Conservation (phyloP, 495 filamentous ascomycete genomes). For the Neurospora discreta region DNA sequence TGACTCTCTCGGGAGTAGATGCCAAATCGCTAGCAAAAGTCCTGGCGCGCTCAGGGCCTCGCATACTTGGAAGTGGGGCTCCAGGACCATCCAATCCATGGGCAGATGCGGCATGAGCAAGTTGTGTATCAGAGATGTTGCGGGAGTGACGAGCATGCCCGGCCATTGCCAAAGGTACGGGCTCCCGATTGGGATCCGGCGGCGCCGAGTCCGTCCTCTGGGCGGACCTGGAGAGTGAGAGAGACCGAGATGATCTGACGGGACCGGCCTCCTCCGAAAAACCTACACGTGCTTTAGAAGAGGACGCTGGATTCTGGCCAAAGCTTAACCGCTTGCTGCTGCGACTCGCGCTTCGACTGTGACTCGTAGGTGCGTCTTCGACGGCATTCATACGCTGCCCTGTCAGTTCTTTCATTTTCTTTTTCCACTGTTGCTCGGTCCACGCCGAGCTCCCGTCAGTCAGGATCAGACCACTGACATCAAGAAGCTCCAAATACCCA, state of each 20-base stretch:
- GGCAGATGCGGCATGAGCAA: slow-evolving; percentile 2
- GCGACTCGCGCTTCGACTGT: slow-evolving; percentile 50
- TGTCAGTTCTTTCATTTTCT: slow-evolving; percentile 80
- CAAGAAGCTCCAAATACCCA: slow-evolving; percentile 80
- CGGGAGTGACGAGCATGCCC: slow-evolving; percentile 23
- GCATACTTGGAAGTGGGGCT: slow-evolving; percentile 9
- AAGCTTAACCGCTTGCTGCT: slow-evolving; percentile 60
- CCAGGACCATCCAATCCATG: slow-evolving; percentile 10
- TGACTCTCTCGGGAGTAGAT: slow-evolving; percentile 42
- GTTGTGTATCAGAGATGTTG: slow-evolving; percentile 27
- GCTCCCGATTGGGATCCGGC: slow-evolving; percentile 23
- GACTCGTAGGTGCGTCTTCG: slow-evolving; percentile 34
- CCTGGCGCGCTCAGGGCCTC: slow-evolving; percentile 20
- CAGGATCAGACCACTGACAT: slow-evolving; percentile 69
- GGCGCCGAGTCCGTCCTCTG: slow-evolving; percentile 35
- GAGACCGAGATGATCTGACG: slow-evolving; percentile 44
- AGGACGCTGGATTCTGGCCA: slow-evolving; percentile 21
- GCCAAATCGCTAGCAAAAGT: slow-evolving; percentile 29
- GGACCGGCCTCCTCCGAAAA: slow-evolving; percentile 54
- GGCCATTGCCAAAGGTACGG: slow-evolving; percentile 38
- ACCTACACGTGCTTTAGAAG: slow-evolving; percentile 37
- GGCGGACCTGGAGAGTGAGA: slow-evolving; percentile 33
- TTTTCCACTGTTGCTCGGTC: slow-evolving; percentile 85
- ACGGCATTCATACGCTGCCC: slow-evolving; percentile 56
- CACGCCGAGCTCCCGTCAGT: slow-evolving; percentile 67